Percentiles rank a stretch among this genome's conserved stretches.
Conservation (phyloP, 148 eudicot species). For the Rhododendron ovatum region DNA sequence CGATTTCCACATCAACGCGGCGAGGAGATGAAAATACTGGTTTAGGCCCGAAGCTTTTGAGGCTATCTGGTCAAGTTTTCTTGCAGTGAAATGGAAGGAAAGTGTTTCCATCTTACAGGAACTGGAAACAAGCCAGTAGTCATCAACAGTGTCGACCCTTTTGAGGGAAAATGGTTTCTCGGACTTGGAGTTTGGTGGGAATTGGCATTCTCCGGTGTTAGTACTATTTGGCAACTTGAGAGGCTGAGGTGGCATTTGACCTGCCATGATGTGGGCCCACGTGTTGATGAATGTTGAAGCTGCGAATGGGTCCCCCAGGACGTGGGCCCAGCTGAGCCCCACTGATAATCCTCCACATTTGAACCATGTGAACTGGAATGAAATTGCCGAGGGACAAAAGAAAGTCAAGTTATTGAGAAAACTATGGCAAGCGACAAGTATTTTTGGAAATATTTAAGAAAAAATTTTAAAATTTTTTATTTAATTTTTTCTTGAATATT, state of each 20-base stretch:
- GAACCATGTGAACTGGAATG: slow-evolving; percentile 57
- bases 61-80: slow-evolving; percentile 26
- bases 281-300: slow-evolving; percentile 57
- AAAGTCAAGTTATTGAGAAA: too few species aligned
- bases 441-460: too few species aligned
- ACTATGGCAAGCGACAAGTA: too few species aligned
- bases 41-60: slow-evolving; percentile 13
- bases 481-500: too few species aligned
- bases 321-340: slow-evolving; percentile 86
- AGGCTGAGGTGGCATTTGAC: slow-evolving; percentile 15
- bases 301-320: slow-evolving; percentile 68
- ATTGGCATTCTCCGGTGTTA: background rate
- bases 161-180: slow-evolving; percentile 33
- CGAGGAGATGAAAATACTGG: slow-evolving; percentile 38
- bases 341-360: slow-evolving; percentile 67
- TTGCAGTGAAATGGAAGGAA: slow-evolving; percentile 28
- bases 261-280: slow-evolving; percentile 41
- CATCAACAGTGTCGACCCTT: slow-evolving; percentile 46
- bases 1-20: slow-evolving; percentile 57
- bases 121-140: slow-evolving; percentile 37
- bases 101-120: slow-evolving; percentile 34
- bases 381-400: background rate
- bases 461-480: too few species aligned
- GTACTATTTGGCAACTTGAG: background rate
- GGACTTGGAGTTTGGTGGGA: slow-evolving; percentile 7